Evolutionary conservation across 768 basidiomycete species (phyloP).

Genomic region (Gymnopilus junonius): DNA sequence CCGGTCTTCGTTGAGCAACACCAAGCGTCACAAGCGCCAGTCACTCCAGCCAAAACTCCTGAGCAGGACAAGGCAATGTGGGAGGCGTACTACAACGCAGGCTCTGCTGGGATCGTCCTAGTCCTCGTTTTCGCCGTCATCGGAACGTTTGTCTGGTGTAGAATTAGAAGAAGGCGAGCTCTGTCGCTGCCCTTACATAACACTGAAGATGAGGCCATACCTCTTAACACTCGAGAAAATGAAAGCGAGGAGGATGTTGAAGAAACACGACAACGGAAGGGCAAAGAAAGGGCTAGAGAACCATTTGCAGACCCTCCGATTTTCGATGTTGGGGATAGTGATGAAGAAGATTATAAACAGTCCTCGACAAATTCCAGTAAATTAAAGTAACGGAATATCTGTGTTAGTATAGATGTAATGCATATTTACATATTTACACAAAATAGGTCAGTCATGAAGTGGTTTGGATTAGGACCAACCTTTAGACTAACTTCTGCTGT

Average conservation of each 20-base stretch:
- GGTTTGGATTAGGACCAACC: no score
- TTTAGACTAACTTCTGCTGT: no score
- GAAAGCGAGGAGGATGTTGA: slow-evolving; percentile 45
- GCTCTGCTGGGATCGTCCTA: slow-evolving; percentile 85
- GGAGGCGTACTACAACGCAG: slow-evolving; percentile 97
- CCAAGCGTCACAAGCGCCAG: slow-evolving; percentile 37
- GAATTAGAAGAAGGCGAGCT: slow-evolving; percentile 50
- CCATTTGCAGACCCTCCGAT: slow-evolving; percentile 41
- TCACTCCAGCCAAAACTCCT: slow-evolving; percentile 60
- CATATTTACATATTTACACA: no score
- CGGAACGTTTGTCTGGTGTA: slow-evolving; percentile 82
- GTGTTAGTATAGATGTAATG: slow-evolving; percentile 9
- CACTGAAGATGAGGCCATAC: slow-evolving; percentile 74
- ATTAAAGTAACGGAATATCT: slow-evolving; percentile 6
- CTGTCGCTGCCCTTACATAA: slow-evolving; percentile 43
- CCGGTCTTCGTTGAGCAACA: slow-evolving; percentile 59
- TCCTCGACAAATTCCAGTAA: slow-evolving; percentile 4
- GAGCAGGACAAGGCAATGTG: slow-evolving; percentile 87
- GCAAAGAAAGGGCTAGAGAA: slow-evolving; percentile 49
- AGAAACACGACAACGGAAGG: slow-evolving; percentile 40
- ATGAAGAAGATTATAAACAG: slow-evolving; percentile 46
- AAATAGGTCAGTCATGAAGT: no score
- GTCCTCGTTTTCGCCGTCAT: slow-evolving; percentile 70
- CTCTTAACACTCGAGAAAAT: slow-evolving; percentile 54
- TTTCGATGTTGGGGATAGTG: slow-evolving; percentile 64